Base-by-base conservation (phyloP, 192 early-diverging fungal species). In the Spizellomyces sp. region DNA sequence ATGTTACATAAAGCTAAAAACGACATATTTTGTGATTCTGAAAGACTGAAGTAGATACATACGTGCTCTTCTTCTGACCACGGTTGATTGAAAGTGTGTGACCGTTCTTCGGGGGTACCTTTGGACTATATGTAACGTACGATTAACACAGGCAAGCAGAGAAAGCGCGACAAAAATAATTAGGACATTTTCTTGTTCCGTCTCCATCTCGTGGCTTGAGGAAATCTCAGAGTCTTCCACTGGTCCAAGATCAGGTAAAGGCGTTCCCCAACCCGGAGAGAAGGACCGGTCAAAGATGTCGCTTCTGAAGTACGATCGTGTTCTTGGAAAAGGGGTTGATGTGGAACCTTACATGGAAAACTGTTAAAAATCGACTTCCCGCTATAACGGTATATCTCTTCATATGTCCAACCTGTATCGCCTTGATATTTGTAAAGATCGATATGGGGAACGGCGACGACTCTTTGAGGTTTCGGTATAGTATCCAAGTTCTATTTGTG, bases 31-130 rank as follows among this genome's bases (percentile, higher is more conserved):
- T 21, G 27, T 41, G 10, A 57, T 2, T 15, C n/a, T 15, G 52
- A 19, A 17, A 22, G n/a, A 12, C 21, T 1, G 63, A 22, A 45
- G 36, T 27, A 2, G 63, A 1, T 14, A 6, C 70, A 12, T 45
- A 64, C 70, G 21, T 71, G 70, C 66, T 73, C 71, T 19, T 73
- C 71, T 43, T 73, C 55, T 12, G 71, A 45, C 71, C 71, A 73
- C 42, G 62, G 15, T 46, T 45, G 21, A 45, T 70, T 70, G 58
- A 70, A 62, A 22, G 57, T 64, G 19, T 74, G 54, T 27, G 69
- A 64, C 7, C 62, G 59, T 7, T 71, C 61, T 8, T 64, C 69
- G 0, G 56, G 17, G 22, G 27, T 36, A 36, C 27, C 27, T 36
- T 36, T 36, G 27, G 27, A 36, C 27, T 36, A 36, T 36, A 3